A percentile compares a stretch with the other conserved stretches of the same genome.
Conservation (phyloP, 768 basidiomycete genomes). For the Pulveroboletus sp. region DNA sequence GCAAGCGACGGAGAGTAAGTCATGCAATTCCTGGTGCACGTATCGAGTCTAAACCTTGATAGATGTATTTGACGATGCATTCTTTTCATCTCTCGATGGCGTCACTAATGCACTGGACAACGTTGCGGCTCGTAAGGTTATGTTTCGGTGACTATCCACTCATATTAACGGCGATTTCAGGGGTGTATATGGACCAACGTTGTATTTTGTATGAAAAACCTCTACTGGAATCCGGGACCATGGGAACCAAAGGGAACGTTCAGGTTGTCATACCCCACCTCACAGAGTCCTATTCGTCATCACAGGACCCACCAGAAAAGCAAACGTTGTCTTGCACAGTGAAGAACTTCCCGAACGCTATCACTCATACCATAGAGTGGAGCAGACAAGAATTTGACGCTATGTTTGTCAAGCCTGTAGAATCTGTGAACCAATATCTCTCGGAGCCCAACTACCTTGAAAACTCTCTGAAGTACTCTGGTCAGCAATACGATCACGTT, state of each 20-base stretch:
- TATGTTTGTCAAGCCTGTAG: constrained; percentile 89
- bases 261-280: constrained; percentile 93
- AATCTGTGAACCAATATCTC: constrained; percentile 93
- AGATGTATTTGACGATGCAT: constrained; percentile 86
- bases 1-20: constrained; percentile 84
- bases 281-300: constrained; percentile 95
- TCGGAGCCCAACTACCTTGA: constrained; percentile 96
- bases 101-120: constrained; percentile 99
- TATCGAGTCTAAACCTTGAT: constrained; percentile 11
- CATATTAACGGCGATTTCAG: constrained; percentile 36
- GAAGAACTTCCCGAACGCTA: constrained; percentile 98
- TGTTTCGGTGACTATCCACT: not conserved
- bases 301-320: constrained; percentile 98
- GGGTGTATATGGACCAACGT: constrained; percentile 96
- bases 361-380: constrained; percentile 99
- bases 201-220: constrained; percentile 97
- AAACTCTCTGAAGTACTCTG: constrained; percentile 83
- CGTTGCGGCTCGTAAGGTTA: constrained; percentile 79
- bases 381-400: constrained; percentile 88
- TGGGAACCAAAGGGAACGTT: constrained; percentile 96
- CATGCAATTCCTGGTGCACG: not conserved
- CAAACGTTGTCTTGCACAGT: constrained; percentile 95
- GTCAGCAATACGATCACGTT: constrained; percentile 86
- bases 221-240: constrained; percentile 92
- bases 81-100: constrained; percentile 85